A percentile compares a stretch with the other conserved stretches of the same genome.
Conservation (phyloP, 352 stramenopile species). For the Pythium apleroticum region DNA sequence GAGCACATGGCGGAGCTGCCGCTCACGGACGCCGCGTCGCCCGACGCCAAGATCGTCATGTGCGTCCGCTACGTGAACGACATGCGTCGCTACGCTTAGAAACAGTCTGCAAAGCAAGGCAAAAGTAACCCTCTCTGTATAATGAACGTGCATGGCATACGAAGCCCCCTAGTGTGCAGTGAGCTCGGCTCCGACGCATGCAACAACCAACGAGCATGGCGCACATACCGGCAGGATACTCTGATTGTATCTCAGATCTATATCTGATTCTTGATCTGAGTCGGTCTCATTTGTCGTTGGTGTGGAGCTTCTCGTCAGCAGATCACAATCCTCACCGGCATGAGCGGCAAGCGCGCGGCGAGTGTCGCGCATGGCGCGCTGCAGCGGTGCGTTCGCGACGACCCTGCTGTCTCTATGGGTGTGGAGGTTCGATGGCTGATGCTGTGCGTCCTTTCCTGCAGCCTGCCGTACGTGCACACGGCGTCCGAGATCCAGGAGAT, state of each 20-base stretch:
- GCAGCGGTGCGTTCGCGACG: slow-evolving; percentile 41
- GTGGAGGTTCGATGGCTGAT: neutral
- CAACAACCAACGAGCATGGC: no score
- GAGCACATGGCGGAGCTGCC: slow-evolving; percentile 47
- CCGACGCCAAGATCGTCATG: slow-evolving; percentile 64
- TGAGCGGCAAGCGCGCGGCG: slow-evolving; percentile 21
- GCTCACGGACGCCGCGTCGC: slow-evolving; percentile 45
- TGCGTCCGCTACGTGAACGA: slow-evolving; percentile 88
- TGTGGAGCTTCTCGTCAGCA: neutral
- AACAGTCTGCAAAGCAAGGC: no score
- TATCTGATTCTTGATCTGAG: neutral
- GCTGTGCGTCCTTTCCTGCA: slow-evolving; percentile 14
- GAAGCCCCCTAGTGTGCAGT: no score
- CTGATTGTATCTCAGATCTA: no score
- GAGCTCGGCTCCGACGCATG: no score
- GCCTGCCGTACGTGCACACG: slow-evolving; percentile 80
- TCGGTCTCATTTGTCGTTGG: slow-evolving; percentile 2
- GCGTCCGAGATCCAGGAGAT: slow-evolving; percentile 85
- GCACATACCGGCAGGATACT: no score
- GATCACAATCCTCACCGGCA: neutral
- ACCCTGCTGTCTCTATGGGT: slow-evolving; percentile 7
- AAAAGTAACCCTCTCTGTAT: no score
- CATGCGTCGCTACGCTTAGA: slow-evolving; percentile 75
- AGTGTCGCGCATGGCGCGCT: slow-evolving; percentile 61
- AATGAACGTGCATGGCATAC: slow-evolving; percentile 1